Base-by-base conservation (phyloP, 768 basidiomycete genomes). In the Hygrocybe punicea region DNA sequence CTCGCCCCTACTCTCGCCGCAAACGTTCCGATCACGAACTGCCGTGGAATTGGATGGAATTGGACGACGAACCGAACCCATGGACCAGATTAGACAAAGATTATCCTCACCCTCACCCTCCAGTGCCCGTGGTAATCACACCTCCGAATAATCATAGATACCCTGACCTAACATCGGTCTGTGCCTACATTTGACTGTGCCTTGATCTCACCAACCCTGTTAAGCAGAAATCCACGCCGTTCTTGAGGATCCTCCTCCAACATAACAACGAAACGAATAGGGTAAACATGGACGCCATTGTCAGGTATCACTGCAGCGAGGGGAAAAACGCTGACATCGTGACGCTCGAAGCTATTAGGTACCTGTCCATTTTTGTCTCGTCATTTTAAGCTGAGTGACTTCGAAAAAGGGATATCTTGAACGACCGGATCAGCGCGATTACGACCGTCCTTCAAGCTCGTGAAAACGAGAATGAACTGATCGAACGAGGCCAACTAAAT, bases 271-370 rank as follows among this genome's bases (percentile, higher is more conserved):
- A 70, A 55, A 64, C 71, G 21, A 59, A 64, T n/a, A 47, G 45
- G 25, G 37, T 62, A 17, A 55, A 69, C 44, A 67, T 61, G 34
- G 56, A 65, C 14, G 36, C 64, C 46, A 68, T 75, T 17, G 57
- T 61, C 6, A 58, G 65, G 2, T 67, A 68, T 42, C 39, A 72
- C 60, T 45, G 67, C 17, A 62, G 60, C 49, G 42, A 59, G 34
- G 45, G 57, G 4, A 56, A 68, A n/a, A 60, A 63, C 4, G 66
- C 67, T 50, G 82, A 84, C 37, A 69, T 81, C 16, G 57, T 73
- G 6, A 52, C 72, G 1, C 69, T 81, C n/a, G 75, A 81, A 25
- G 62, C 63, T 2, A 69, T 75, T 55, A 70, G 73, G 82, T 82
- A 55, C 24, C 69, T 62, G 10, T 21, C 29, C 42, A 34, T 14